Conservation (phyloP, 2,329 filamentous ascomycete species). For the Fusarium abutilonis region DNA sequence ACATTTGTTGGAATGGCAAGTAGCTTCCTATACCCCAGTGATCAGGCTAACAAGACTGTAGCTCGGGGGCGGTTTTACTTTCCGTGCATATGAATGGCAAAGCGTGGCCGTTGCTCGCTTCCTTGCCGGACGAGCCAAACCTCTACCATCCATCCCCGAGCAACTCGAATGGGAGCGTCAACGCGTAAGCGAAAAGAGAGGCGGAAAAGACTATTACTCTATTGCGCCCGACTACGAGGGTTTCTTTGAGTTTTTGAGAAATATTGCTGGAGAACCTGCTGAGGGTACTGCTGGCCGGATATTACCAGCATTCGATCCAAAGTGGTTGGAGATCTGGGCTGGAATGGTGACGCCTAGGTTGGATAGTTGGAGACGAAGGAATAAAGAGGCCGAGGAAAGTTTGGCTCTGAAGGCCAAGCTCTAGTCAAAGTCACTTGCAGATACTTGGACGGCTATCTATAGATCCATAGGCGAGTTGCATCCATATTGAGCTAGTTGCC, state of each 20-base stretch:
- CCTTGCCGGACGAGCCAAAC: slow-evolving; percentile 6
- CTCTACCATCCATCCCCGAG: slow-evolving; percentile 5
- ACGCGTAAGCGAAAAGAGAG: slow-evolving; percentile 31
- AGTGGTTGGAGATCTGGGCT: slow-evolving; percentile 35
- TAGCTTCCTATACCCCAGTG: too few species aligned
- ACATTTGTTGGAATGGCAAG: slow-evolving; percentile 29
- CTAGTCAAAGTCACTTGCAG: too few species aligned
- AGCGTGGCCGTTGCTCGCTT: slow-evolving; percentile 31
- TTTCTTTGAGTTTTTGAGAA: slow-evolving; percentile 30
- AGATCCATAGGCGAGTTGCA: too few species aligned
- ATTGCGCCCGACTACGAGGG: slow-evolving; percentile 29
- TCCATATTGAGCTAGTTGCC: too few species aligned
- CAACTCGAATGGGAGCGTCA: slow-evolving; percentile 37
- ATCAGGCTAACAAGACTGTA: too few species aligned
- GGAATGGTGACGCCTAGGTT: slow-evolving; percentile 23
- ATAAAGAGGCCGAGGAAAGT: slow-evolving; percentile 23
- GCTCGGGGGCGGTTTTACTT: slow-evolving; percentile 35
- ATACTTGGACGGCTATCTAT: too few species aligned
- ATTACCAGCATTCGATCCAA: slow-evolving; percentile 24
- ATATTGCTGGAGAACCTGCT: slow-evolving; percentile 27
- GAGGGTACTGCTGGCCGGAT: slow-evolving; percentile 18
- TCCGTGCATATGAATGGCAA: slow-evolving; percentile 40
- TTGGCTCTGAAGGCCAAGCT: too few species aligned
- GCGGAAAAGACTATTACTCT: slow-evolving; percentile 38
- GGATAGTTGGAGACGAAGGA: slow-evolving; percentile 28